phyloP scores from a whole-genome alignment of 306 rosid species.

The Prunus persica region DNA sequence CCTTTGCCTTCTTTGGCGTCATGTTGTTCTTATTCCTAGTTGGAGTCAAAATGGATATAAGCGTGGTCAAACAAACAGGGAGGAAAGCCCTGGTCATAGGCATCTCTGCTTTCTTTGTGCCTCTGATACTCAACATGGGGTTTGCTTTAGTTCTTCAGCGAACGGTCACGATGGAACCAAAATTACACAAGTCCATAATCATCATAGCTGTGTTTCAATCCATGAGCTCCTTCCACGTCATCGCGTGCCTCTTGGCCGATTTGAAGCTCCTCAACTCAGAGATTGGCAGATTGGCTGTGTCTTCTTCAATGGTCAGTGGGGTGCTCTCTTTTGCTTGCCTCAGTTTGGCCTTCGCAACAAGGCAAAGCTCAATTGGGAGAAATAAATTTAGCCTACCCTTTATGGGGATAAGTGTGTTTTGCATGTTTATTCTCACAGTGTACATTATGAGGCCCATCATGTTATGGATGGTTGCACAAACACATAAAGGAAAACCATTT shows the following conservation, averaged over 20 bases:
- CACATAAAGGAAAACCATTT: slow-evolving; percentile 29
- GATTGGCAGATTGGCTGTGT: slow-evolving; percentile 49
- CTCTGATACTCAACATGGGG: neutral
- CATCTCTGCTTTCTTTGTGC: slow-evolving; percentile 11
- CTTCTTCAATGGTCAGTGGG: slow-evolving; percentile 51
- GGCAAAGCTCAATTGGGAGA: neutral
- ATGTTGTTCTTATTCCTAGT: slow-evolving; percentile 46
- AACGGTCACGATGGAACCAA: neutral
- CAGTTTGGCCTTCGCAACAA: fast-evolving
- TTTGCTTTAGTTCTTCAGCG: neutral
- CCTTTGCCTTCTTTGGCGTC: slow-evolving; percentile 44
- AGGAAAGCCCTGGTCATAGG: slow-evolving; percentile 47
- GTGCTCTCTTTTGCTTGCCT: neutral
- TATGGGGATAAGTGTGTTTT: neutral
- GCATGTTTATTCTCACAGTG: slow-evolving; percentile 10
- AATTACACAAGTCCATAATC: neutral
- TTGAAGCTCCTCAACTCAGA: slow-evolving; percentile 62
- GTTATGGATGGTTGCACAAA: slow-evolving; percentile 34
- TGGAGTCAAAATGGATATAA: slow-evolving; percentile 47
- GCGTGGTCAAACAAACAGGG: slow-evolving; percentile 22
- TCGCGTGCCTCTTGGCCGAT: slow-evolving; percentile 32
- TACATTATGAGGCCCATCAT: slow-evolving; percentile 38
- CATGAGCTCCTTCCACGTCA: slow-evolving; percentile 43
- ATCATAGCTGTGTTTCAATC: slow-evolving; percentile 29
- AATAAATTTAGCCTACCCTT: neutral